A percentile compares a stretch with the other conserved stretches of the same genome.
phyloP scores from a whole-genome alignment of 148 eudicot genomes.

The Diospyros kaki region DNA sequence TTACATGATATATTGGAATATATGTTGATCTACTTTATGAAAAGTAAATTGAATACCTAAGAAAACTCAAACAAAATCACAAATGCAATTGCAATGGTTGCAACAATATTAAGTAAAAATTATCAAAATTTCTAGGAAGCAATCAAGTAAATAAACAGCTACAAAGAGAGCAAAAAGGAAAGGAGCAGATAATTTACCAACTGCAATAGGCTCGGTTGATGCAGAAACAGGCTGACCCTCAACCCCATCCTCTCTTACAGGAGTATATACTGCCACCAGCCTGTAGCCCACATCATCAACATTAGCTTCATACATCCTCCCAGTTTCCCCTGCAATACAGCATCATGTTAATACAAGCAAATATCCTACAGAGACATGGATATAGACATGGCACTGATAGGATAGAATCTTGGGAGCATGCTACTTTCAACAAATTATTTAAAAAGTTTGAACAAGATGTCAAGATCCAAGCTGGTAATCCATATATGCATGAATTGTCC shows the following conservation, averaged over 20 bases:
- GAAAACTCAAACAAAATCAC: not conserved
- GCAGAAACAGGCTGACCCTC: slow-evolving; percentile 91
- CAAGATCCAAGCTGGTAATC: too few relatives aligned
- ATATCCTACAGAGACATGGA: not conserved
- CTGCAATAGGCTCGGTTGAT: slow-evolving; percentile 90
- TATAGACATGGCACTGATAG: too few relatives aligned
- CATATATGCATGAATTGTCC: too few relatives aligned
- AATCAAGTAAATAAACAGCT: slow-evolving; percentile 9
- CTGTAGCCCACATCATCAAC: slow-evolving; percentile 99
- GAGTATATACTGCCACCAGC: slow-evolving; percentile 86
- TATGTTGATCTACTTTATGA: not conserved
- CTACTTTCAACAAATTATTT: too few relatives aligned
- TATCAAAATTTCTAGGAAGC: not conserved
- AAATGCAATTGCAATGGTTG: not conserved
- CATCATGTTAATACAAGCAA: slow-evolving; percentile 6
- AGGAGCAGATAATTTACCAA: slow-evolving; percentile 45
- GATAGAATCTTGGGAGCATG: too few relatives aligned
- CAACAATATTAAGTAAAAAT: not conserved
- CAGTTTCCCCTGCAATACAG: slow-evolving; percentile 73
- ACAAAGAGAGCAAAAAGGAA: not conserved
- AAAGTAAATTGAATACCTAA: not conserved
- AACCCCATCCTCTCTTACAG: slow-evolving; percentile 89
- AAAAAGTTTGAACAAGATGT: too few relatives aligned
- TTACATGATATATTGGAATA: too few relatives aligned
- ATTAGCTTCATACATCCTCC: slow-evolving; percentile 98